Evolutionary conservation across 208 protist genomes (phyloP), one percentile per base, ranked within the genome.

Genomic region (Crithidia bombi): DNA sequence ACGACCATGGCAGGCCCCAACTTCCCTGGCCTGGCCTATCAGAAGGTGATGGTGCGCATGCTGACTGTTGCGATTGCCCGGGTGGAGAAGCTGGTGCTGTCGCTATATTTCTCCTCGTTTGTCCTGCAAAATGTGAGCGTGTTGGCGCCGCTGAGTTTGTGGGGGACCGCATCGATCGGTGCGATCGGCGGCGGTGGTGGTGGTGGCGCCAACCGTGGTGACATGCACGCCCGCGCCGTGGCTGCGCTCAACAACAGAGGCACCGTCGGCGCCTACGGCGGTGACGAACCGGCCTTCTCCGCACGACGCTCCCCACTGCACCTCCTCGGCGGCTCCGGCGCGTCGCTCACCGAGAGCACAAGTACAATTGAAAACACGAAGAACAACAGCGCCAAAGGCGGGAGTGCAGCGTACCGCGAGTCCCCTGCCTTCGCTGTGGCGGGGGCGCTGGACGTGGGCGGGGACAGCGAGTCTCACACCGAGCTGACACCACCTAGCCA

Each of bases 41-140:
- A 76, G 23, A 46, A 39, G 7, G 19, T 28, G 7, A 43, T 62
- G 19, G 57, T 76, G 17, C 55, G 46, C 3, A 33, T 52, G 10
- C 46, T 76, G 3, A 32, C 47, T 19, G 39, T 54, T 5, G 61
- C 55, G 19, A 25, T 76, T 7, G 63, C 71, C 0, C 71, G 71
- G 1, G 71, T 70, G 5, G 71, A 76, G 47, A 70, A 55, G 56
- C 38, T 69, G 30, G 70, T 76, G 28, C 25, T 76, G 28, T 70
- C 71, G 3, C 46, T 76, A 1, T 76, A 76, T 32, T 76, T 70
- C 64, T 76, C 71, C 28, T 76, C 71, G 0, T 65, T 76, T 23
- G 1, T 70, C 21, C 39, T 76, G 64, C 64, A 66, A 1, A 32
- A 11, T 0, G 25, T 50, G 12, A 76, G 70, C 33, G 30, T 23